Evolutionary conservation across 75 land plant species (phyloP).

Genomic region (Picea glauca): DNA sequence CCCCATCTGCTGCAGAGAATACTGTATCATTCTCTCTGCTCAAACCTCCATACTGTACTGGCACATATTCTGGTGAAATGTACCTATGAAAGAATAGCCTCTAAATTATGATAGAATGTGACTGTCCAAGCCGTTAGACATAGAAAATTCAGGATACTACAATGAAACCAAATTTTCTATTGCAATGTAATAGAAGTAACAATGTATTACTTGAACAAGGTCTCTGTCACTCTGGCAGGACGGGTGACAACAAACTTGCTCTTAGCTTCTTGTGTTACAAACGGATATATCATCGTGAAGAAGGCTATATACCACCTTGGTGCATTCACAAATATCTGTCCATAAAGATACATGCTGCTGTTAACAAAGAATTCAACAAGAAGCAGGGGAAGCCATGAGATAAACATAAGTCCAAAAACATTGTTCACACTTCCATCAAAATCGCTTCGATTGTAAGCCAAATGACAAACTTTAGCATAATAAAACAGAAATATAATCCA

Average conservation of each 20-base stretch:
- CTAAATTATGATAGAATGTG: too few relatives aligned
- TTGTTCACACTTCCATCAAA: too few relatives aligned
- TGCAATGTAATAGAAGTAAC: background rate
- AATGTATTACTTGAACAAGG: conserved; percentile 54
- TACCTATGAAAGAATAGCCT: conserved; percentile 22
- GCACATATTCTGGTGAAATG: conserved; percentile 57
- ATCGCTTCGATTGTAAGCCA: too few relatives aligned
- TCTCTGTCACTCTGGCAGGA: conserved; percentile 56
- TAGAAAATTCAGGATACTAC: too few relatives aligned
- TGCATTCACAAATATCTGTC: conserved; percentile 71
- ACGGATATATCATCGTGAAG: conserved; percentile 44
- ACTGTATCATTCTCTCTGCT: conserved; percentile 38
- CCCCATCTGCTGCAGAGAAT: conserved; percentile 37
- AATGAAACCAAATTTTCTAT: too few relatives aligned
- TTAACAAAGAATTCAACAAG: background rate
- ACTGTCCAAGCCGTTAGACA: too few relatives aligned
- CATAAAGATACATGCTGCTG: background rate
- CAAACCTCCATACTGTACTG: conserved; percentile 63
- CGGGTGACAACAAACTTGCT: conserved; percentile 72
- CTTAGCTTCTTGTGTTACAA: conserved; percentile 52
- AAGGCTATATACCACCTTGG: conserved; percentile 78
- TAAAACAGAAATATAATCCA: too few relatives aligned
- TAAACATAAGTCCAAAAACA: too few relatives aligned
- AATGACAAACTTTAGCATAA: background rate
- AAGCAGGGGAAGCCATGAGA: too few relatives aligned